These are phyloP conservation scores for Microglena sp. DNA, from an alignment of 139 green algal genomes.

Conservation along the genomic window DNA sequence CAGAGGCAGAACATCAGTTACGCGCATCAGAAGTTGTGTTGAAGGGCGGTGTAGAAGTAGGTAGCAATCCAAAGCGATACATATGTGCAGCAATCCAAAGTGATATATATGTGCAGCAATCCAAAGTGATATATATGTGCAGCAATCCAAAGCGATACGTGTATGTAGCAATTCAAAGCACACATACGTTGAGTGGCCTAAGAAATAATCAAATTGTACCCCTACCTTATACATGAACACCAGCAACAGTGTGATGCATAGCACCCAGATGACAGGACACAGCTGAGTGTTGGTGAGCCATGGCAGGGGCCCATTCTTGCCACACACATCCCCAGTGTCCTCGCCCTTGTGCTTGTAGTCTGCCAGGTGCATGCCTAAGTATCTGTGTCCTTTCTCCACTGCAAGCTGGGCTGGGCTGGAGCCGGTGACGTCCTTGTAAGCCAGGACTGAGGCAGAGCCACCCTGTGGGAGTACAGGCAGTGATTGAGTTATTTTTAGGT, in stretches of 20 bases:
- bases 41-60: too few relatives aligned
- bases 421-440: conserved; percentile 66
- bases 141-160: too few relatives aligned
- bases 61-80: too few relatives aligned
- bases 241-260: conserved; percentile 57
- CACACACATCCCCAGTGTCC: conserved; percentile 25
- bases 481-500: background rate
- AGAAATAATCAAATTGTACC: too few relatives aligned
- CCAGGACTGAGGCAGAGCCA: conserved; percentile 47
- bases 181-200: too few relatives aligned
- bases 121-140: too few relatives aligned
- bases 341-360: conserved; percentile 37
- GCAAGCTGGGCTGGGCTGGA: conserved; percentile 81
- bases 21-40: too few relatives aligned
- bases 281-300: conserved; percentile 64
- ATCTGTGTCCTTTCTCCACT: conserved; percentile 81
- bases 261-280: conserved; percentile 65
- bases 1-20: too few relatives aligned
- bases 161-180: too few relatives aligned
- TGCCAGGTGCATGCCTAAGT: conserved; percentile 58
- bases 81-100: too few relatives aligned
- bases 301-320: conserved; percentile 35
- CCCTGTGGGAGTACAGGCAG: conserved; percentile 44
- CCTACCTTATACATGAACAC: conserved; percentile 58
- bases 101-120: too few relatives aligned